Evolutionary conservation across 2,329 filamentous ascomycete species (phyloP).

Genomic region (Cercospora zeina): DNA sequence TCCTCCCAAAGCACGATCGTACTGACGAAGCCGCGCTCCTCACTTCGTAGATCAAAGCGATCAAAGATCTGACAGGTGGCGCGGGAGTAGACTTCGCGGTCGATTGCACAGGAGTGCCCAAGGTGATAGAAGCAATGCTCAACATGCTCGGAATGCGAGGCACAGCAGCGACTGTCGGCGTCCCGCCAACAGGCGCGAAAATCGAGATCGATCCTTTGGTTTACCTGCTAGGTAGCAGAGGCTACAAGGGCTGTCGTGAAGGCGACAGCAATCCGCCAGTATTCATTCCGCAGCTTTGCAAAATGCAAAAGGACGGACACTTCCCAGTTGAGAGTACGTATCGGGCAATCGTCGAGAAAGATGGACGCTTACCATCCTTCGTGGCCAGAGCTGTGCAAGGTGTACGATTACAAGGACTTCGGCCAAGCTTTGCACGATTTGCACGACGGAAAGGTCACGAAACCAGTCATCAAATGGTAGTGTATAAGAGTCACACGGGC

Average conservation of each 20-base stretch:
- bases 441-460: slow-evolving; percentile 25
- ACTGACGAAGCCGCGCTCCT: background rate
- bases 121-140: slow-evolving; percentile 27
- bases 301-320: slow-evolving; percentile 25
- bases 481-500: background rate
- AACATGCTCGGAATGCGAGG: slow-evolving; percentile 26
- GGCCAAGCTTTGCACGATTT: slow-evolving; percentile 25
- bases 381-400: slow-evolving; percentile 21
- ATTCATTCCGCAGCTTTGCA: slow-evolving; percentile 25
- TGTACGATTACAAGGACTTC: slow-evolving; percentile 30
- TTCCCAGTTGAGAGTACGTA: slow-evolving; percentile 29
- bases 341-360: background rate
- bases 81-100: slow-evolving; percentile 24
- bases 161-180: slow-evolving; percentile 28
- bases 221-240: slow-evolving; percentile 23
- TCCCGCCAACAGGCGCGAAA: slow-evolving; percentile 26
- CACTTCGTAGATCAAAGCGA: slow-evolving; percentile 4
- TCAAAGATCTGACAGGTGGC: slow-evolving; percentile 23
- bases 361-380: background rate
- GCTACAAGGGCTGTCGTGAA: slow-evolving; percentile 25
- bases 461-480: slow-evolving; percentile 29
- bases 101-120: slow-evolving; percentile 27
- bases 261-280: slow-evolving; percentile 24
- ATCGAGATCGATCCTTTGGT: slow-evolving; percentile 24
- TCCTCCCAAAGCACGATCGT: background rate